Conservation (phyloP, 2,329 filamentous ascomycete genomes). For the Plectosphaerella cucumerina region DNA sequence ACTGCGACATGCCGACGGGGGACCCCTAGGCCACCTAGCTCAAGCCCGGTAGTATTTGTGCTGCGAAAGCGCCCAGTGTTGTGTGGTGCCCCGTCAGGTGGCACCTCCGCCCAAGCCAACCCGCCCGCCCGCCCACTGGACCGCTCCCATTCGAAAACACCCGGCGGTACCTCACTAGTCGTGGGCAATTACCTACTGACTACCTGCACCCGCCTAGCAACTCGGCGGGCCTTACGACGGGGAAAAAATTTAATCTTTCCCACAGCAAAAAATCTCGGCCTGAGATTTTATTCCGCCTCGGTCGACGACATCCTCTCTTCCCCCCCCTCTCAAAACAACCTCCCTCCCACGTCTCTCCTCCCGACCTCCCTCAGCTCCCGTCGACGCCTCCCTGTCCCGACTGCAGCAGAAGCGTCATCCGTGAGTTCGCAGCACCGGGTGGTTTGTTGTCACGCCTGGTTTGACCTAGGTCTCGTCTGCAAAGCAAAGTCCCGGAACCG, state of each 20-base stretch:
- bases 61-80: too few relatives aligned
- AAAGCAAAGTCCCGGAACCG: too few relatives aligned
- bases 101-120: background rate
- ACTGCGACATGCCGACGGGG: too few relatives aligned
- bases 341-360: constrained; percentile 4
- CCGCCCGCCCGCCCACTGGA: background rate
- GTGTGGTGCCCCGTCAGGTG: background rate
- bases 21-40: too few relatives aligned
- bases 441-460: too few relatives aligned
- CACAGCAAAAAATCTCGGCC: constrained; percentile 13
- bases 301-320: constrained; percentile 6
- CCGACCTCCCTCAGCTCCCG: background rate
- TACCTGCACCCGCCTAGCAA: background rate
- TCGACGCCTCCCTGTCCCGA: background rate
- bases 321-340: constrained; percentile 7
- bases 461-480: too few relatives aligned
- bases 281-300: constrained; percentile 12
- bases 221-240: constrained; percentile 6
- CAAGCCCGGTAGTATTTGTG: too few relatives aligned
- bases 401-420: background rate
- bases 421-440: too few relatives aligned
- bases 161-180: background rate
- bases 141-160: background rate
- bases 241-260: constrained; percentile 14
- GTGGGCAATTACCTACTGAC: background rate